phyloP scores from a whole-genome alignment of 1,139 yeast species.

The Suhomyces bribrorum region DNA sequence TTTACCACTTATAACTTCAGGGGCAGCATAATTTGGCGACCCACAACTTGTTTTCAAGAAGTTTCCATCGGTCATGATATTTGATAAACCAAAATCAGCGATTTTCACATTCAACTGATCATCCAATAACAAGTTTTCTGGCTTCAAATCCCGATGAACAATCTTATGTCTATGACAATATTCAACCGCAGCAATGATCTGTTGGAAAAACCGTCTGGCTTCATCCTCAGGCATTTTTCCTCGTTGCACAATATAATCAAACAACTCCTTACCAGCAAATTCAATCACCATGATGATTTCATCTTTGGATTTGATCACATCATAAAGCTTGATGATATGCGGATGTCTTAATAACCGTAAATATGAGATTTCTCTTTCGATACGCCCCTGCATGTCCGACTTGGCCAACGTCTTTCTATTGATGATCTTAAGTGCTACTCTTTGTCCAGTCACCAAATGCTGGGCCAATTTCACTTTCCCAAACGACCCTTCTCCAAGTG shows the following conservation, averaged over 20 bases:
- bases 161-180: slow-evolving; percentile 97
- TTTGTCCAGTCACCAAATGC: slow-evolving; percentile 88
- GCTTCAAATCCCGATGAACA: slow-evolving; percentile 95
- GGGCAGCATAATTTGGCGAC: slow-evolving; percentile 97
- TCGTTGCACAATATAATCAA: slow-evolving; percentile 92
- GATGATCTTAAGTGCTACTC: slow-evolving; percentile 92
- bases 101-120: slow-evolving; percentile 91
- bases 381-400: slow-evolving; percentile 96
- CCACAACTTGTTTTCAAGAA: slow-evolving; percentile 96
- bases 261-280: slow-evolving; percentile 92
- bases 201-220: slow-evolving; percentile 94
- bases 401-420: slow-evolving; percentile 92
- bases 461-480: slow-evolving; percentile 97
- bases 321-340: slow-evolving; percentile 93
- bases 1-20: slow-evolving; percentile 95
- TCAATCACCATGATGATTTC: slow-evolving; percentile 98
- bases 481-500: slow-evolving; percentile 95
- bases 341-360: slow-evolving; percentile 90
- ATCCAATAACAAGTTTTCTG: slow-evolving; percentile 87
- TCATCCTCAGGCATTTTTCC: slow-evolving; percentile 95
- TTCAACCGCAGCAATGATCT: slow-evolving; percentile 95
- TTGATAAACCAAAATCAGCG: slow-evolving; percentile 94
- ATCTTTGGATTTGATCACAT: slow-evolving; percentile 92
- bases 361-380: slow-evolving; percentile 92
- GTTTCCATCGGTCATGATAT: slow-evolving; percentile 98